Conservation (phyloP, 768 basidiomycete species). For the Mycena maculata region DNA sequence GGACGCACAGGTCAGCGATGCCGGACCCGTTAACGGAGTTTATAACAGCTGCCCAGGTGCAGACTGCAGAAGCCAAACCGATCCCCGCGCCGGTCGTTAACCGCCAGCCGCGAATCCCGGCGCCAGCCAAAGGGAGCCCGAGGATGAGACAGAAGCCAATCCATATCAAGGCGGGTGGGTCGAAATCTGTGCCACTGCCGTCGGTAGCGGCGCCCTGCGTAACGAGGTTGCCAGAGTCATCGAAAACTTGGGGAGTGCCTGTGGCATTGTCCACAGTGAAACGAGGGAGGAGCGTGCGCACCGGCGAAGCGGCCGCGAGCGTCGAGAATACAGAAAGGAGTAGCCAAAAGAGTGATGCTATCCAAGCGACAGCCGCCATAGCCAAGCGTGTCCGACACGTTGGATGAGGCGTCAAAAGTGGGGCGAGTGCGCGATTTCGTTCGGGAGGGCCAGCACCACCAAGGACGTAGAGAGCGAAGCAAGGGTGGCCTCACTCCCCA, state of each 20-base stretch:
- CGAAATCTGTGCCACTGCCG: constrained; percentile 64
- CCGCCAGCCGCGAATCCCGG: constrained; percentile 68
- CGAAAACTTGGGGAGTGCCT: constrained; percentile 58
- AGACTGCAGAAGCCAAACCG: constrained; percentile 62
- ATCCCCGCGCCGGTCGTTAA: constrained; percentile 65
- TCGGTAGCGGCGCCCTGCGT: constrained; percentile 69
- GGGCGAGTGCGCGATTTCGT: constrained; percentile 5
- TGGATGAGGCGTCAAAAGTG: background rate
- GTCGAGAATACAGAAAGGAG: constrained; percentile 18
- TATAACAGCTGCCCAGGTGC: constrained; percentile 70
- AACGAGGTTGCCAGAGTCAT: constrained; percentile 55
- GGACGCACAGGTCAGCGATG: constrained; percentile 57
- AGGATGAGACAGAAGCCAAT: constrained; percentile 61
- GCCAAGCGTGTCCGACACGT: constrained; percentile 14
- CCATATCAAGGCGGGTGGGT: constrained; percentile 67
- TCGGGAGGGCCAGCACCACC: constrained; percentile 24
- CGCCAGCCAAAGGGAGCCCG: constrained; percentile 65
- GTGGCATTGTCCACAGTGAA: constrained; percentile 44
- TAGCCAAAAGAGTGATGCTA: constrained; percentile 30
- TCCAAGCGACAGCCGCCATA: constrained; percentile 28
- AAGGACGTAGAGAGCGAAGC: background rate
- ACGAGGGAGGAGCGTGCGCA: constrained; percentile 11
- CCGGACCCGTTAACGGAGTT: constrained; percentile 63
- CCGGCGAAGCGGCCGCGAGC: constrained; percentile 23
- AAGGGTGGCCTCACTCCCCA: background rate